These are phyloP conservation scores for Fusarium sp. DNA, from an alignment of 2,329 filamentous ascomycete species.

Conservation along the genomic window DNA sequence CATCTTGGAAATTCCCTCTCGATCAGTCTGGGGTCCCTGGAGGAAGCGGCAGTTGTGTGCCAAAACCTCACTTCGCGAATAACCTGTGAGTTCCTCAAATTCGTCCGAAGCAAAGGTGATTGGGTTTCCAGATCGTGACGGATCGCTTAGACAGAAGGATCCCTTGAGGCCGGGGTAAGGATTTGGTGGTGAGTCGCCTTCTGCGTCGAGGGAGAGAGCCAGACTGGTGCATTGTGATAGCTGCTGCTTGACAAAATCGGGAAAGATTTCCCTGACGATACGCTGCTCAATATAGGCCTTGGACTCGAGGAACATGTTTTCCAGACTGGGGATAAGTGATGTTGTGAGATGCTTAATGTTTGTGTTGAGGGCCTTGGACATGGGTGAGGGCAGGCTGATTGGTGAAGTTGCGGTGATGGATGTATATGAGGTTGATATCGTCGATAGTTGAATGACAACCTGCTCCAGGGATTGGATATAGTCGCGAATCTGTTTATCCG, in stretches of 20 bases:
- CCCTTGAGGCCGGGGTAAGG: constrained; percentile 66
- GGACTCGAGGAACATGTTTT: constrained; percentile 57
- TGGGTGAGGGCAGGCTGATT: constrained; percentile 54
- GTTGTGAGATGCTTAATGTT: constrained; percentile 60
- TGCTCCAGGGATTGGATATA: constrained; percentile 59
- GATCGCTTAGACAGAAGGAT: constrained; percentile 68
- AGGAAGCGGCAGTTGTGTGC: constrained; percentile 62
- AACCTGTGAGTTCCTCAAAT: constrained; percentile 64
- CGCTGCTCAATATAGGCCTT: constrained; percentile 57
- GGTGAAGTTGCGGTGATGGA: constrained; percentile 56
- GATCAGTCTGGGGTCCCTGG: constrained; percentile 60
- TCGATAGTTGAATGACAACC: constrained; percentile 52
- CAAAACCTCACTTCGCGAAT: constrained; percentile 58
- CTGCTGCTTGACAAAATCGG: constrained; percentile 64
- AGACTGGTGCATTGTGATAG: constrained; percentile 58
- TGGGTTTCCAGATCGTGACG: constrained; percentile 60
- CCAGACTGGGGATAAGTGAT: constrained; percentile 58
- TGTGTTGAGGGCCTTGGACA: constrained; percentile 55
- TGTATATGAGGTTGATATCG: constrained; percentile 57
- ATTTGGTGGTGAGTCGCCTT: constrained; percentile 44
- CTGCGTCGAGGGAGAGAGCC: constrained; percentile 54
- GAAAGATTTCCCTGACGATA: constrained; percentile 59
- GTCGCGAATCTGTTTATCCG: constrained; percentile 52
- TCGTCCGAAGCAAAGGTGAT: constrained; percentile 62
- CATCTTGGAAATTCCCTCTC: constrained; percentile 54